Evolutionary conservation across 257 asterid species (phyloP), one percentile per base, ranked within the genome.

Genomic region (Jacaranda copaia): DNA sequence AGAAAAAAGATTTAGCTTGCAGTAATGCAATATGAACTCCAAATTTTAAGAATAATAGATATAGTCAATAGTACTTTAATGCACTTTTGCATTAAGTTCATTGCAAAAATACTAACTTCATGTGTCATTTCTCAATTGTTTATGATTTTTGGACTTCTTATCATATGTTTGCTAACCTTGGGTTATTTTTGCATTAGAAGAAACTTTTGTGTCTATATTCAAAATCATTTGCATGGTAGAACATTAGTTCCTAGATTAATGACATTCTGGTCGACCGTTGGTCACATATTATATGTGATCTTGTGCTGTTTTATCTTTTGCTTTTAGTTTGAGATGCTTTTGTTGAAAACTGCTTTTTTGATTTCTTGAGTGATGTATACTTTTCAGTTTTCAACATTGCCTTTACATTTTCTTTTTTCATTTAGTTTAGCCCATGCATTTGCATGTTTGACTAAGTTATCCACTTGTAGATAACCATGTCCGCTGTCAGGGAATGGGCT

Each of bases 401-500:
- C 32, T 25, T 25, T 25, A 0, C 32, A 0, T 25, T 25, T 72
- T 72, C 38, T 53, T 38, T 16, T n/a, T 70, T 18, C 1, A 52
- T 39, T 72, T 79, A 15, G 67, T 16, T 32, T 15, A 3, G 13
- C 59, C 36, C 60, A 16, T 72, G 51, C 73, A 46, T 61, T 51
- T 56, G 55, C 25, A 46, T 45, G 49, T 58, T 49, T 80, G 55
- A 74, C 79, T 45, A 42, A 63, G 53, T 65, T 49, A 57, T 76
- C 62, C 14, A 68, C 77, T 59, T 87, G 83, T 57, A 95, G 99
- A 96, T 96, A 84, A 91, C 99, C 69, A 96, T 96, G 99, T 96
- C 99, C 0, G 99, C 98, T 0, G 98, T 96, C 70, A 86, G 99
- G 86, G 99, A 96, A 87, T 96, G 99, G 99, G 99, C 99, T 66